These are phyloP conservation scores for Skeletonema grethae DNA, from an alignment of 108 stramenopile species.

Conservation along the genomic window DNA sequence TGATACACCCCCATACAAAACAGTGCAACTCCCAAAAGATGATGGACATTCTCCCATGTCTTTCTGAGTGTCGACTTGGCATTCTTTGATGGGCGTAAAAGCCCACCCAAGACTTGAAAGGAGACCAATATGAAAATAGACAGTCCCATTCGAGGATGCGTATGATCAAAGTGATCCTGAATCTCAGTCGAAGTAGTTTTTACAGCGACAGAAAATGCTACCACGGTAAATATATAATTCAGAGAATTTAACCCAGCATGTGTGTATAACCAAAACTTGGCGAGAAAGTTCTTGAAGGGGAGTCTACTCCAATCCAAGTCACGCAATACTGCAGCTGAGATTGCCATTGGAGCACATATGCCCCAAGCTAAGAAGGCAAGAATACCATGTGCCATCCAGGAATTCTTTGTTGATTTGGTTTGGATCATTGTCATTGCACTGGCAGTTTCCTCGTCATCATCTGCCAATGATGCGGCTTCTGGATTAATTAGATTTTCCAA, in stretches of 20 bases:
- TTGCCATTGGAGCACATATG: constrained; percentile 32
- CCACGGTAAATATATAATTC: constrained; percentile 30
- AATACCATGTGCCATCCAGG: constrained; percentile 41
- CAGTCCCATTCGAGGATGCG: constrained; percentile 42
- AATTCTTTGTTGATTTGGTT: constrained; percentile 11
- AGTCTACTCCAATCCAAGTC: constrained; percentile 10
- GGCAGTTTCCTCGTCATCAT: constrained; percentile 2
- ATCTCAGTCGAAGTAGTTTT: constrained; percentile 24
- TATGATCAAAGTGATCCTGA: constrained; percentile 16
- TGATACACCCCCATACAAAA: constrained; percentile 43
- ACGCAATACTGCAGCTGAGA: constrained; percentile 32
- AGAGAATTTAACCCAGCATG: constrained; percentile 37
- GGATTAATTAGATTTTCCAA: constrained; percentile 6
- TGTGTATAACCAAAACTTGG: constrained; percentile 33
- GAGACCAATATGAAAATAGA: constrained; percentile 36
- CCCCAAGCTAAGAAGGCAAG: constrained; percentile 42
- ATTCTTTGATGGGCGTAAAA: constrained; percentile 22
- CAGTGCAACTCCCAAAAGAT: constrained; percentile 24
- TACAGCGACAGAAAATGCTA: constrained; percentile 41
- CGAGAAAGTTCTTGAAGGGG: background rate
- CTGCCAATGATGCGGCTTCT: background rate
- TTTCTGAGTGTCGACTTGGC: constrained; percentile 19
- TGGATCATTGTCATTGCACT: constrained; percentile 6
- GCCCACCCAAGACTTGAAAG: constrained; percentile 40
- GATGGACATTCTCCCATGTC: constrained; percentile 36